Base-by-base conservation (phyloP, 2,329 filamentous ascomycete species). In the Emydomyces testavorans region DNA sequence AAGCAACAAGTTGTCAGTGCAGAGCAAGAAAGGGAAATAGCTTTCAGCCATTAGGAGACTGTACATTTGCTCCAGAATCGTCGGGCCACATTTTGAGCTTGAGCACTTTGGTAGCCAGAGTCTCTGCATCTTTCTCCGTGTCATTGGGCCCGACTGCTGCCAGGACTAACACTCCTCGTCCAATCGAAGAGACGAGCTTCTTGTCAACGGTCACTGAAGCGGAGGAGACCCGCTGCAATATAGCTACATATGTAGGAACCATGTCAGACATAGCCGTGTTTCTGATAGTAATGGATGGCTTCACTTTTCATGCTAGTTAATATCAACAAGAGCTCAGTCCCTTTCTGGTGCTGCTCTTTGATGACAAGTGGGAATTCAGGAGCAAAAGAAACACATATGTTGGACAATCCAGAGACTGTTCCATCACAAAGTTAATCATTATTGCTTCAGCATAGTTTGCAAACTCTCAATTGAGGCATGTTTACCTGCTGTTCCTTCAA, bases 161-260 rank as follows among this genome's bases (percentile, higher is more conserved):
- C 62, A 98, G 83, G 26, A 96, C 87, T 5, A 98, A 74, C 36
- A 98, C 70, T 24, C 92, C 92, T 66, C 83, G 85, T 51, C 87
- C 86, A 59, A 98, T 96, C 2, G 83, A 85, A 1, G 92, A 96
- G 38, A 98, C 78, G 24, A 94, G 71, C 62, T 94, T 76, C 61
- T 86, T 83, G 62, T 98, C 89, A 45, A 98, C 90, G 1, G 88
- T 92, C 58, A 98, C 92, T 6, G 90, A 95, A 52, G 90, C 90
- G 36, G 89, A 96, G 52, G 94, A 79, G 44, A 98, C 92, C 55
- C 92, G 79, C 68, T 98, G 92, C 46, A 96, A 71, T 51, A 98
- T 85, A 46, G 88, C 92, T 95, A 60, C 46, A 46, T 6, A 15
- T n/a, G n/a, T n/a, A n/a, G n/a, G n/a, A n/a, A n/a, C 16, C 51